These are phyloP conservation scores for Claviceps sp. DNA, from an alignment of 2,329 filamentous ascomycete species.

Conservation along the genomic window DNA sequence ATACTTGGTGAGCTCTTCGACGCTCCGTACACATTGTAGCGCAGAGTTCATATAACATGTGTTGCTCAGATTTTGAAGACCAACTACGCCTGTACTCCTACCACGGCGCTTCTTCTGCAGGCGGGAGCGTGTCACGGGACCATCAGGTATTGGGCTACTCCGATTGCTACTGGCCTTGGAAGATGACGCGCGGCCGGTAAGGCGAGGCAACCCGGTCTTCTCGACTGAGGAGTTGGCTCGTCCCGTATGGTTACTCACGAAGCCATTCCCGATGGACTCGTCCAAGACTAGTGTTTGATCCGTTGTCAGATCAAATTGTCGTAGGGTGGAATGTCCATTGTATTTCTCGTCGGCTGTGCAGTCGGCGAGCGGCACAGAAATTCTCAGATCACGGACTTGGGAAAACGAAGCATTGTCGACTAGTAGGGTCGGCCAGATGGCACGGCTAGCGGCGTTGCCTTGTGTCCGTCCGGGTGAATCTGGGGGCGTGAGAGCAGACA, in stretches of 20 bases:
- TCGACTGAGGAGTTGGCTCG: constrained; percentile 18
- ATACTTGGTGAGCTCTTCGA: constrained; percentile 86
- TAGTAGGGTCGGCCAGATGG: constrained; percentile 29
- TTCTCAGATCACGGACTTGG: constrained; percentile 15
- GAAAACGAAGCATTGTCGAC: constrained; percentile 42
- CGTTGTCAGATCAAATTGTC: constrained; percentile 52
- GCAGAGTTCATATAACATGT: constrained; percentile 99
- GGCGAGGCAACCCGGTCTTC: constrained; percentile 22
- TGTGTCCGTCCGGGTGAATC: constrained; percentile 23
- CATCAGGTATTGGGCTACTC: constrained; percentile 51
- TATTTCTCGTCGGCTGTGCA: constrained; percentile 61
- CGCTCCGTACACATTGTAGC: constrained; percentile 83
- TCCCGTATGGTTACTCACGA: constrained; percentile 37
- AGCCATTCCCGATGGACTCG: constrained; percentile 52
- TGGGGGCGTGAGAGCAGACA: constrained; percentile 24
- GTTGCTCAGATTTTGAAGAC: constrained; percentile 83
- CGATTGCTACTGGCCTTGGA: constrained; percentile 40
- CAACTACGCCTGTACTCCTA: constrained; percentile 61
- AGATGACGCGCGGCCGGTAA: constrained; percentile 13
- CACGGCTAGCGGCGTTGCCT: constrained; percentile 12
- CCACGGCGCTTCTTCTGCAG: constrained; percentile 56
- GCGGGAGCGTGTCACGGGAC: constrained; percentile 57
- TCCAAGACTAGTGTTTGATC: constrained; percentile 75
- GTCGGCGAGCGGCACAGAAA: constrained; percentile 33
- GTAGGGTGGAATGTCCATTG: constrained; percentile 59